Conservation (phyloP, 805 yeast genomes). For the Wickerhamiella azymoides region DNA sequence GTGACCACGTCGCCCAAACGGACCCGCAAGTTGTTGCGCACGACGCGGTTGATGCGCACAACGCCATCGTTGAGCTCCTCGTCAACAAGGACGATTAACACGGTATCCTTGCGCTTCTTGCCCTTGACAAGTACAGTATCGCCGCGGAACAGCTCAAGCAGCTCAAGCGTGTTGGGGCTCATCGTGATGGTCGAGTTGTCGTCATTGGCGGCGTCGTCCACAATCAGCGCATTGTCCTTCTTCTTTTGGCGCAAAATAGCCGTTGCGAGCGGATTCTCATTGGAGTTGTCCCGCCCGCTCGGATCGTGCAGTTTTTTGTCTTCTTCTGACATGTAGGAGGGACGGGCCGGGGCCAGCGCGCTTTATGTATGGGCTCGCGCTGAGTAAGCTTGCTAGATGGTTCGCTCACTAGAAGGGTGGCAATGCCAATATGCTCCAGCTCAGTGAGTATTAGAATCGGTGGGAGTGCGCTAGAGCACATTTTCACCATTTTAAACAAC, state of each 20-base stretch:
- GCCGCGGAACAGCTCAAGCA: conserved; percentile 88
- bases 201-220: conserved; percentile 94
- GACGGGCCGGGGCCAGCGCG: not conserved
- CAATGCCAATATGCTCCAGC: no score
- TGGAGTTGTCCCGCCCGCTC: conserved; percentile 18
- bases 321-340: conserved; percentile 3
- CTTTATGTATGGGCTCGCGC: not conserved
- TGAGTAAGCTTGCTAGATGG: not conserved
- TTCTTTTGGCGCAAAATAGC: conserved; percentile 89
- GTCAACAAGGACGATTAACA: conserved; percentile 85
- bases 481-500: no score
- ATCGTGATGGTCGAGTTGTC: conserved; percentile 91
- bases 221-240: conserved; percentile 84
- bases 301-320: conserved; percentile 10
- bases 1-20: conserved; percentile 87
- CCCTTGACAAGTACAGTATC: conserved; percentile 97
- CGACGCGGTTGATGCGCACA: conserved; percentile 87
- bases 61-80: conserved; percentile 95
- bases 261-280: conserved; percentile 70
- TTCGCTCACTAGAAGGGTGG: no score
- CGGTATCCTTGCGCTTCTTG: conserved; percentile 95
- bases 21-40: conserved; percentile 86
- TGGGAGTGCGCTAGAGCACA: not conserved
- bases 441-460: no score
- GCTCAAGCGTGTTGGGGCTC: conserved; percentile 90